Evolutionary conservation across 805 yeast genomes (phyloP), one percentile per base, ranked within the genome.

Genomic region (Schwanniomyces sp.): DNA sequence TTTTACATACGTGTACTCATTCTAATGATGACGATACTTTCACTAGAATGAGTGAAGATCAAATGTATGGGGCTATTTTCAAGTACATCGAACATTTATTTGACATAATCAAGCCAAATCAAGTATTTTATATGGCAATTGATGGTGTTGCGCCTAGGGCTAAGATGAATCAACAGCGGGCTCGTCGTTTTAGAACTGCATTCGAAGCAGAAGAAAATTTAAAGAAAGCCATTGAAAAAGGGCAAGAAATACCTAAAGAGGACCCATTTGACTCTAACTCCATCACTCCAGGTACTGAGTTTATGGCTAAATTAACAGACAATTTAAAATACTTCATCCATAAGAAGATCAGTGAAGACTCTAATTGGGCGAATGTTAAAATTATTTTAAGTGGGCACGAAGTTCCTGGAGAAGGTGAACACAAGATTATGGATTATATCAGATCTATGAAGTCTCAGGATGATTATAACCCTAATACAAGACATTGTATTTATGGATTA

Each of bases 371-470:
- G 40, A 78, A 85, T 49, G 70, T 92, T 41, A 94, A 94, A 66
- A 91, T 94, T 5, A 87, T 94, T 21, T 85, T 94, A 40, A 86
- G 96, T 59, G 99, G 92, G 64, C 96, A 97, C 27, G 85, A 96
- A 0, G 98, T 92, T 11, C 99, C 99, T 1, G 99, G 99, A 52
- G 99, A 94, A 76, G 99, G 99, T 63, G 99, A 94, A 67, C 99
- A 94, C 72, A 94, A 94, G 66, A 85, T 94, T 57, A 94, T 94
- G 99, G 89, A 89, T 58, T 90, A 81, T 58, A 90, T 92, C 54
- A 83, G 97, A 69, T 72, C 81, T 38, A 78, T 84, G 69, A 86
- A 88, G 64, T 80, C 91, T n/a, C 85, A 84, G 59, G 44, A 40
- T 25, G 83, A 84, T 61, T 88, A 92, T 66, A 81, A 89, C 61